Evolutionary conservation across 2,329 filamentous ascomycete genomes (phyloP).

Genomic region (Neonectria neomacrospora): DNA sequence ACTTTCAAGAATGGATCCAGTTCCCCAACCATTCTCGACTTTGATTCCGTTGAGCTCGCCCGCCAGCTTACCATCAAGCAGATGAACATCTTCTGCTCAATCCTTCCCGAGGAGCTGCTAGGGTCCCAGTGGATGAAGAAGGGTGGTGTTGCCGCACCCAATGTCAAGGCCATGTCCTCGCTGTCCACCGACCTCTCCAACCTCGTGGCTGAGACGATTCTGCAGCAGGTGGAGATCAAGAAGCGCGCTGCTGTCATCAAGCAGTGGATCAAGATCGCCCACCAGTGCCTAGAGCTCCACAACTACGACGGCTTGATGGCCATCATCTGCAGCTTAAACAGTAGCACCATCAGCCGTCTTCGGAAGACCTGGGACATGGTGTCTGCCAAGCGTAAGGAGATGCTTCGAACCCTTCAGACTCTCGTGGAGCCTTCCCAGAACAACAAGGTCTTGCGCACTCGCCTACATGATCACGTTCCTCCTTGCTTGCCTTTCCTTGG

Average conservation of each 20-base stretch:
- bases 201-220: constrained; percentile 90
- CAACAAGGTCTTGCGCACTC: constrained; percentile 85
- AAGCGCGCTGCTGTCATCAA: constrained; percentile 92
- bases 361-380: constrained; percentile 93
- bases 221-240: constrained; percentile 89
- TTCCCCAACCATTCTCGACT: constrained; percentile 82
- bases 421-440: constrained; percentile 92
- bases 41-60: constrained; percentile 90
- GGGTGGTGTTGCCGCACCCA: constrained; percentile 79
- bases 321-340: constrained; percentile 93
- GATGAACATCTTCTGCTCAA: constrained; percentile 90
- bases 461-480: constrained; percentile 85
- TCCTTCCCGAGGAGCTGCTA: constrained; percentile 90
- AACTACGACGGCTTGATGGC: constrained; percentile 98
- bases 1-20: constrained; percentile 79
- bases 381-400: constrained; percentile 82
- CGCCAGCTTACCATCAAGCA: constrained; percentile 93
- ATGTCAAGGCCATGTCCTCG: constrained; percentile 93
- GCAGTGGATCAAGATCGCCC: constrained; percentile 96
- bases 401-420: constrained; percentile 81
- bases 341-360: constrained; percentile 87
- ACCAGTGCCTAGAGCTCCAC: constrained; percentile 86
- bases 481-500: constrained; percentile 96
- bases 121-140: constrained; percentile 96
- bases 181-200: constrained; percentile 94